phyloP scores from a whole-genome alignment of 1,284 basidiomycete genomes.

The Trichosporon sp. region DNA sequence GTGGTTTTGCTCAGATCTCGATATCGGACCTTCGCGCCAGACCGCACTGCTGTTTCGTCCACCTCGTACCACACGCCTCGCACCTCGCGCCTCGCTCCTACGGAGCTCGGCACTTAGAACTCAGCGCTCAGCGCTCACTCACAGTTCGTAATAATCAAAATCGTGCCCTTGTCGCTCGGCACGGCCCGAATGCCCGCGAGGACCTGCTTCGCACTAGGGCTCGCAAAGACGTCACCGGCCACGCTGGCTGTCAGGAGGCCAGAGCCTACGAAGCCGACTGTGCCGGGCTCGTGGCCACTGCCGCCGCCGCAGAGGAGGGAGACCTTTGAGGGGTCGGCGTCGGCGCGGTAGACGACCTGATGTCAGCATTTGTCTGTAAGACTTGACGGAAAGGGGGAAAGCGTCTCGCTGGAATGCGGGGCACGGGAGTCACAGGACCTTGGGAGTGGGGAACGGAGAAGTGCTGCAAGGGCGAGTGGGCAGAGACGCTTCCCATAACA shows the following conservation, averaged over 20 bases:
- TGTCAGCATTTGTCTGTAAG: no score
- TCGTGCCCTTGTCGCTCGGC: slow-evolving; percentile 46
- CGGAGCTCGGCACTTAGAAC: neutral
- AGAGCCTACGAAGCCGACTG: slow-evolving; percentile 45
- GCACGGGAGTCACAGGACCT: neutral
- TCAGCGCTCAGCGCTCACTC: no score
- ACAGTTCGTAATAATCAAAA: slow-evolving; percentile 51
- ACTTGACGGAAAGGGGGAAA: no score
- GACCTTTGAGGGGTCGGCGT: slow-evolving; percentile 47
- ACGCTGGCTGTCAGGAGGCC: slow-evolving; percentile 50
- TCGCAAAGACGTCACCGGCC: slow-evolving; percentile 53
- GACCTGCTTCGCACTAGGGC: slow-evolving; percentile 52
- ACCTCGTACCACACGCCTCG: neutral
- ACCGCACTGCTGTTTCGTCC: neutral
- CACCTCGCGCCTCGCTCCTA: slow-evolving; percentile 10
- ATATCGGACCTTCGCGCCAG: neutral
- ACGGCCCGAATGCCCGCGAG: slow-evolving; percentile 49
- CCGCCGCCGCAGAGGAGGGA: slow-evolving; percentile 51
- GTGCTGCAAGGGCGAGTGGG: no score
- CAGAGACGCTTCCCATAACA: no score
- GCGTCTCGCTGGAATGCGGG: no score
- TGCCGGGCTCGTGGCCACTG: slow-evolving; percentile 50
- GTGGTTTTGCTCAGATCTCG: no score
- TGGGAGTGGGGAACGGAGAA: no score
- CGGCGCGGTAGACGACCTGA: slow-evolving; percentile 43